Percentiles rank a stretch among this genome's conserved stretches.
Evolutionary conservation across 2,329 filamentous ascomycete species (phyloP).

Genomic region (Ascosphaera acerosa): DNA sequence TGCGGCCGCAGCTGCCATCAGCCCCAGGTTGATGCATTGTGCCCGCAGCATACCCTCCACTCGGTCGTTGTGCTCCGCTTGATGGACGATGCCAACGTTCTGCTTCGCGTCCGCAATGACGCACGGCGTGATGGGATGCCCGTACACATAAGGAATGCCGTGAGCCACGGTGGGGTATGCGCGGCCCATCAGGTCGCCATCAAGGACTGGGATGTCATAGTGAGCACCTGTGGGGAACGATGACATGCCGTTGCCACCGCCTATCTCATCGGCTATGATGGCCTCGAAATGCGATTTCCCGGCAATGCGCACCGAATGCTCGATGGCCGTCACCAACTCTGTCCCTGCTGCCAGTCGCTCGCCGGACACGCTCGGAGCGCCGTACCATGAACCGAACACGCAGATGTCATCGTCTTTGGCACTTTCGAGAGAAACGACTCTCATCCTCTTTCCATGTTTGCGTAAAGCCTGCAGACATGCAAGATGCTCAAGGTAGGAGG

Average conservation of each 20-base stretch:
- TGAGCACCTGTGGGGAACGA: conserved; percentile 12
- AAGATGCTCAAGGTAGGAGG: conserved; percentile 22
- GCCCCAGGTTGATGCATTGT: conserved; percentile 8
- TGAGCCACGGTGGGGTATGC: conserved; percentile 18
- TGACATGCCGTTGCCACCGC: conserved; percentile 16
- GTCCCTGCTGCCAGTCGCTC: conserved; percentile 9
- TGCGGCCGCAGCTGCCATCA: conserved; percentile 6
- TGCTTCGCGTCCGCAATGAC: conserved; percentile 18
- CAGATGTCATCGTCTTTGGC: conserved; percentile 17
- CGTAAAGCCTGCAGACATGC: conserved; percentile 17
- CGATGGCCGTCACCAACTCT: conserved; percentile 11
- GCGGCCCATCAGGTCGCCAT: conserved; percentile 24
- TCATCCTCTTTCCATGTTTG: conserved; percentile 13
- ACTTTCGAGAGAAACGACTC: conserved; percentile 16
- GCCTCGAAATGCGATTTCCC: conserved; percentile 15
- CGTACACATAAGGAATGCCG: conserved; percentile 20
- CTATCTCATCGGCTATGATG: conserved; percentile 13
- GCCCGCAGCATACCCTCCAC: conserved; percentile 8
- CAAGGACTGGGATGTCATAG: conserved; percentile 16
- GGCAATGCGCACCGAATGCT: conserved; percentile 13
- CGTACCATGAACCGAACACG: conserved; percentile 23
- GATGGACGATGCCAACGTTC: conserved; percentile 12
- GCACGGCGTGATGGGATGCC: conserved; percentile 15
- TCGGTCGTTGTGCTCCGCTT: conserved; percentile 4
- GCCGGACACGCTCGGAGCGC: conserved; percentile 12